Evolutionary conservation across 495 filamentous ascomycete species (phyloP), one percentile per base, ranked within the genome.

Genomic region (Aspergillus bertholletiae): DNA sequence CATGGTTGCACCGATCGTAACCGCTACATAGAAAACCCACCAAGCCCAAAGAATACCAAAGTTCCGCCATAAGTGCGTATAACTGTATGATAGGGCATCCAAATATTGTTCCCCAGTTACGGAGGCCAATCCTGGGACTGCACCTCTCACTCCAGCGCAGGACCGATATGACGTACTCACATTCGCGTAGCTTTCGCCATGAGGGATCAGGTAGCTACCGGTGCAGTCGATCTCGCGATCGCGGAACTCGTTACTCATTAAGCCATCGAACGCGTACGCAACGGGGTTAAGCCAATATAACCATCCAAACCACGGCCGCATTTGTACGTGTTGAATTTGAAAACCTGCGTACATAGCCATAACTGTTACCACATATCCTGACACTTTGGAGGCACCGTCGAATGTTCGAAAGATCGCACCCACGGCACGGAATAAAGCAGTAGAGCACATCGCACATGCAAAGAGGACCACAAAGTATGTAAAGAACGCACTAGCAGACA

Each of bases 301-400:
- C 89, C 88, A 92, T 3, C 75, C 76, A 54, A 92, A 85, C 90
- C 90, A 96, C 0, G 83, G 79, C 53, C 84, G 79, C 83, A 94
- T 88, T 40, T 82, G 64, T 0, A 72, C 73, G 7, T 83, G 84
- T 2, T 85, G 79, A 45, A 95, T 87, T 48, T 88, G 75, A 64
- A 73, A 74, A 21, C 71, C 78, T 28, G 56, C 64, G 40, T 74
- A 96, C 46, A 94, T 84, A 55, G 92, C 74, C 22, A 71, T 46
- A 13, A 58, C 64, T 11, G 61, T 57, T 41, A 74, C 69, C 3
- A 71, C 47, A 35, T 80, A 67, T 30, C 80, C 80, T 7, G 80
- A 80, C 1, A 83, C 64, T 57, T 82, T 80, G 34, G 79, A 79
- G 0, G 81, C 77, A 21, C 72, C 79, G 56, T 84, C 76, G 51